Conservation (phyloP, 352 stramenopile species). For the Globisporangium nagaii region DNA sequence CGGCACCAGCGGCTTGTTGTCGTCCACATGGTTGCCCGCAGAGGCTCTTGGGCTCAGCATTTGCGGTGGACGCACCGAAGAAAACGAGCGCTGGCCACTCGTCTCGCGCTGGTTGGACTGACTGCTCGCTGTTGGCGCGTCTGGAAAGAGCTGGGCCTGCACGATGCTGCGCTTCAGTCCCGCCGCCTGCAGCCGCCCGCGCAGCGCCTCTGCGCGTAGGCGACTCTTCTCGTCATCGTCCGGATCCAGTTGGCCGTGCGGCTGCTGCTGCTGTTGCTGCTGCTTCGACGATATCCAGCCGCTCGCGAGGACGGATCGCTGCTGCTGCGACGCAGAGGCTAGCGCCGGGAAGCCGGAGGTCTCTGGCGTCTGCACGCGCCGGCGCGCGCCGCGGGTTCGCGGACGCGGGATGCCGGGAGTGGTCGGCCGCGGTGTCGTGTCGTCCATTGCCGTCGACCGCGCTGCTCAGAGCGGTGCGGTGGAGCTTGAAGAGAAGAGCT, state of each 20-base stretch:
- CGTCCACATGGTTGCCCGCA: background rate
- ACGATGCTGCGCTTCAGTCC: constrained; percentile 55
- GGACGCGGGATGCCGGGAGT: constrained; percentile 15
- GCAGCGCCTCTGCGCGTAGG: constrained; percentile 11
- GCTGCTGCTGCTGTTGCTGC: background rate
- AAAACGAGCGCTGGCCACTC: background rate
- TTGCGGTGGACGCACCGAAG: background rate
- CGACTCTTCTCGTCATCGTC: constrained; percentile 6
- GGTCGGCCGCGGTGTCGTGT: background rate
- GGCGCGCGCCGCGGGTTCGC: constrained; percentile 25
- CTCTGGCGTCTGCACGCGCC: constrained; percentile 5
- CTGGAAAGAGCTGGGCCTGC: constrained; percentile 41
- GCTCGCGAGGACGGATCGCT: background rate
- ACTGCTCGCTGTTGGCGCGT: constrained; percentile 1
- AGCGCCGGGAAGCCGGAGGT: constrained; percentile 14
- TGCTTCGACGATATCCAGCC: background rate
- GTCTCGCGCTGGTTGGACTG: constrained; percentile 13
- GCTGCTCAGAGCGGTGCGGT: no score
- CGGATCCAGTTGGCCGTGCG: background rate
- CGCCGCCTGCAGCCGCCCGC: constrained; percentile 46
- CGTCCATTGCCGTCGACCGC: constrained; percentile 10
- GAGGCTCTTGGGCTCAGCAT: no score
- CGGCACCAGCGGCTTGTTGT: constrained; percentile 24
- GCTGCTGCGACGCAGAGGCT: background rate
- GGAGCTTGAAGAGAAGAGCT: no score